These are phyloP conservation scores for Trichoderma koningiopsis DNA, from an alignment of 2,329 filamentous ascomycete genomes.

Conservation along the genomic window DNA sequence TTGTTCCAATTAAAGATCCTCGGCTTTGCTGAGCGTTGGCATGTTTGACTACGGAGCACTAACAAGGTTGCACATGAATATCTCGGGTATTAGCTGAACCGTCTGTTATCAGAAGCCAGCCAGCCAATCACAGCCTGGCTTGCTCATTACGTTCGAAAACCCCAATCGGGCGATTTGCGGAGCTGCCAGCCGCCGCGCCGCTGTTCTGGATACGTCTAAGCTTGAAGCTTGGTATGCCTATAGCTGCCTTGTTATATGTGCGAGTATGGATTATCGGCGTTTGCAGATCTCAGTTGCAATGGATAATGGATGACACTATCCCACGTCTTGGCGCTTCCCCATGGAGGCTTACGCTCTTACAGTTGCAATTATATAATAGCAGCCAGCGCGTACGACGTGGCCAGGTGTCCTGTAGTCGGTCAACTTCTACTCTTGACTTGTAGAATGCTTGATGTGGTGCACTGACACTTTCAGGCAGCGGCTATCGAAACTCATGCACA, in stretches of 20 bases:
- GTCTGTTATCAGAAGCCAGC: slow-evolving; percentile 16
- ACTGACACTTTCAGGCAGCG: not conserved
- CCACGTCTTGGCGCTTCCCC: not conserved
- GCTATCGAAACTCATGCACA: not conserved
- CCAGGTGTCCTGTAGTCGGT: not conserved
- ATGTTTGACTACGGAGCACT: not conserved
- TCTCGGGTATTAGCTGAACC: not conserved
- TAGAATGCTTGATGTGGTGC: not conserved
- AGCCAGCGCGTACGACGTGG: not conserved
- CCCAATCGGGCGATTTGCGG: slow-evolving; percentile 26
- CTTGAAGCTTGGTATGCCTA: not conserved
- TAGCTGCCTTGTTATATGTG: not conserved
- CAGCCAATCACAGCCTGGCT: slow-evolving; percentile 19
- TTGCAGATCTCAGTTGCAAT: not conserved
- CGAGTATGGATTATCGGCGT: not conserved
- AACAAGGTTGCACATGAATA: slow-evolving; percentile 7
- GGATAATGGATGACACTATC: not conserved
- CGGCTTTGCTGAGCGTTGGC: slow-evolving; percentile 2
- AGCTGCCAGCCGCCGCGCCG: slow-evolving; percentile 2
- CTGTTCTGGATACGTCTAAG: slow-evolving; percentile 7
- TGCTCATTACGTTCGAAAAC: slow-evolving; percentile 28
- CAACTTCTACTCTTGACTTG: not conserved
- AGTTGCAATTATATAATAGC: not conserved
- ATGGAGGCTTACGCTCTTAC: not conserved
- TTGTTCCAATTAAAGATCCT: not conserved